Evolutionary conservation across 164 flowering plant genomes (phyloP).

Genomic region (Nymphaea thermarum): DNA sequence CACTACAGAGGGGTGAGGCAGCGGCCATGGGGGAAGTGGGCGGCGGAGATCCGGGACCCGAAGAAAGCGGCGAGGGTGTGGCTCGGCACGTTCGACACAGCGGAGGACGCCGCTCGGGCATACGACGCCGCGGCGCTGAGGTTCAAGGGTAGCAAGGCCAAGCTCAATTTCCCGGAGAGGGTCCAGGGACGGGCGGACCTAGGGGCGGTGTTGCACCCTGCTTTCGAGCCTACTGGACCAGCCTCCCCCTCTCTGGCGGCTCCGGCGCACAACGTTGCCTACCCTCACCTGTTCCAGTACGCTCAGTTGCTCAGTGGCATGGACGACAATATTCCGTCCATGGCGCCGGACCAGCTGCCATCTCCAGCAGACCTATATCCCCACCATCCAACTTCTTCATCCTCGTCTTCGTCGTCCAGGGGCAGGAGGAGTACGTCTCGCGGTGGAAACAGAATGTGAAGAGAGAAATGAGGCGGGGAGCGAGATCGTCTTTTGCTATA

Average conservation of each 20-base stretch:
- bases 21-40: not conserved
- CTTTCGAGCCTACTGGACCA: not conserved
- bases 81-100: not conserved
- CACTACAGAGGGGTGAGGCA: not conserved
- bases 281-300: not conserved
- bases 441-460: not conserved
- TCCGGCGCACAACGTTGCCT: not conserved
- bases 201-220: not conserved
- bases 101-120: not conserved
- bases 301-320: not conserved
- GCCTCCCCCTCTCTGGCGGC: not conserved
- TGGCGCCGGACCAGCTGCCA: not conserved
- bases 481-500: too few species aligned
- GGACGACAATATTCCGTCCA: not conserved
- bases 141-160: not conserved
- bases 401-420: not conserved
- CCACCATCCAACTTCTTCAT: not conserved
- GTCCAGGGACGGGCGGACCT: not conserved
- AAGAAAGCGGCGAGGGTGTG: not conserved
- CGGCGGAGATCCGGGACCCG: not conserved
- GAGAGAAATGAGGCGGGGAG: too few species aligned
- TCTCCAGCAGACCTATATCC: not conserved
- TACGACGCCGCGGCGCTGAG: not conserved
- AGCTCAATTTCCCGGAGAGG: not conserved
- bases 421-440: not conserved